phyloP scores from a whole-genome alignment of 2,329 filamentous ascomycete genomes.

The Hypoxylon rubiginosum region DNA sequence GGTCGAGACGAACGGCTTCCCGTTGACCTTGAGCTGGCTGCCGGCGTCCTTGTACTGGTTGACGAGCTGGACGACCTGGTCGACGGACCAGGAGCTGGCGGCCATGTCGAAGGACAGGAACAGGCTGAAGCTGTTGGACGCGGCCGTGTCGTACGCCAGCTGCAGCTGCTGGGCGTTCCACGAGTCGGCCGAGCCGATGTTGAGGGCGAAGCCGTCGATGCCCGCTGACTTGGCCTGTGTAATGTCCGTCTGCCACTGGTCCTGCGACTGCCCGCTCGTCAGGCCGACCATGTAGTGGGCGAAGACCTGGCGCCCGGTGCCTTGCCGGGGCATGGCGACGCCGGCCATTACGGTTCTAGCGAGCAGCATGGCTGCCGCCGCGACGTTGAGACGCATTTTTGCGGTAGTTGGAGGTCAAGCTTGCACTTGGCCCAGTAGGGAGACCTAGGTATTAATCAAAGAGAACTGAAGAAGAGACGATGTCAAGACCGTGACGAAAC shows the following conservation, averaged over 20 bases:
- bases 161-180: constrained; percentile 48
- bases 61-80: constrained; percentile 50
- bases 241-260: constrained; percentile 49
- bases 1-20: constrained; percentile 63
- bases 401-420: neutral
- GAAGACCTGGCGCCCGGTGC: constrained; percentile 42
- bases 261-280: constrained; percentile 45
- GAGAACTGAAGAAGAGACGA: constrained; percentile 3
- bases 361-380: constrained; percentile 31
- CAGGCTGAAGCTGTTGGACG: constrained; percentile 50
- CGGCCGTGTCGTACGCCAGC: constrained; percentile 52
- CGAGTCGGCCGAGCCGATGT: constrained; percentile 44
- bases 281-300: constrained; percentile 51
- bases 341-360: constrained; percentile 31
- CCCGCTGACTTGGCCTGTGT: constrained; percentile 45
- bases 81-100: constrained; percentile 48
- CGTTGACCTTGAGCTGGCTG: constrained; percentile 58
- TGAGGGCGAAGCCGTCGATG: constrained; percentile 50
- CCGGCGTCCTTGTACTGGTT: constrained; percentile 54
- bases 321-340: constrained; percentile 29
- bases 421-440: neutral
- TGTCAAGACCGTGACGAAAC: constrained; percentile 19
- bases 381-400: constrained; percentile 42
- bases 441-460: neutral
- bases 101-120: constrained; percentile 56